Evolutionary conservation across 2,329 filamentous ascomycete genomes (phyloP).

Genomic region (Pseudogymnoascus sp.): DNA sequence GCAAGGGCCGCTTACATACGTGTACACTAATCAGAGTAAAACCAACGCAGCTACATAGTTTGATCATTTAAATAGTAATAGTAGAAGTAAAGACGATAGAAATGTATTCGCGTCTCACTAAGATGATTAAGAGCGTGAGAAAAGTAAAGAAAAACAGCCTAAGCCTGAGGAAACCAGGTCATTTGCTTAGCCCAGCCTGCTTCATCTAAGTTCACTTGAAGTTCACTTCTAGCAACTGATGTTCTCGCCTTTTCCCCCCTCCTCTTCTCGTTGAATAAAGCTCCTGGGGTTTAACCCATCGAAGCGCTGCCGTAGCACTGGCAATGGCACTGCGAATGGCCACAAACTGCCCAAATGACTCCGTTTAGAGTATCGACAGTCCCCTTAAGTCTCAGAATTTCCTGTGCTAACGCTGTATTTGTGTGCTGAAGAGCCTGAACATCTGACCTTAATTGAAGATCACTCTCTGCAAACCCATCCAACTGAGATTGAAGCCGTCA

Average conservation of each 20-base stretch:
- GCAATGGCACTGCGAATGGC: not conserved
- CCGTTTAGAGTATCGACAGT: not conserved
- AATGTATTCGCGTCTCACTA: not conserved
- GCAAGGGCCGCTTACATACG: too few relatives aligned
- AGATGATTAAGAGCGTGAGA: not conserved
- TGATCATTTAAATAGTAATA: not conserved
- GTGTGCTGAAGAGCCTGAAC: too few relatives aligned
- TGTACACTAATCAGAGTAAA: not conserved
- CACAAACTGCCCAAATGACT: not conserved
- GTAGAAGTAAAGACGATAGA: not conserved
- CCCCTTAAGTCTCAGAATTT: too few relatives aligned
- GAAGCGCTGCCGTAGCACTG: not conserved
- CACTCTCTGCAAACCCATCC: not conserved
- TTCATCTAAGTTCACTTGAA: not conserved
- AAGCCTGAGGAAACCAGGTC: not conserved
- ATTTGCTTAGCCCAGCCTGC: not conserved
- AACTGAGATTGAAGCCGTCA: not conserved
- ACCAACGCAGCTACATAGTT: not conserved
- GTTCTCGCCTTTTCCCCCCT: not conserved
- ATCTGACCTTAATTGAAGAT: too few relatives aligned
- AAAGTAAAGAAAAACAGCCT: not conserved
- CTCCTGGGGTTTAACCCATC: not conserved
- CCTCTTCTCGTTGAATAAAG: not conserved
- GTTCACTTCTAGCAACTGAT: not conserved
- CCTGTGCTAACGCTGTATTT: too few relatives aligned